Percentiles rank a stretch among this genome's conserved stretches.
phyloP scores from a whole-genome alignment of 1,284 basidiomycete genomes.

The Ustilago loliicola region DNA sequence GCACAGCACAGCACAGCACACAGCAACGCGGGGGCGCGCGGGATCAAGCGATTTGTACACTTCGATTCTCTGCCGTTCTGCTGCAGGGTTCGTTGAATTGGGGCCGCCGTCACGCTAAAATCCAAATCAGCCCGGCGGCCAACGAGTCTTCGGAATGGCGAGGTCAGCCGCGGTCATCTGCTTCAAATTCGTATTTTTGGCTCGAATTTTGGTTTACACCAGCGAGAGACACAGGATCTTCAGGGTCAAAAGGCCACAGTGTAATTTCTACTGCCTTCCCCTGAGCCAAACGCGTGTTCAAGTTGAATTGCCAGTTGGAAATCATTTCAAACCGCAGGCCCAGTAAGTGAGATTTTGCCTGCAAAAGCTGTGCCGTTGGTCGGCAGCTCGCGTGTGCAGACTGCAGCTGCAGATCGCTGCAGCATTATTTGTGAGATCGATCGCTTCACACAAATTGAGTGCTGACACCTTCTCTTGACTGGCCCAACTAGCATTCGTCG shows the following conservation, averaged over 20 bases:
- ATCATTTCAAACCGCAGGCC: neutral
- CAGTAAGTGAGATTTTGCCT: neutral
- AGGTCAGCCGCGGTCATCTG: slow-evolving; percentile 2
- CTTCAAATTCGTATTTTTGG: neutral
- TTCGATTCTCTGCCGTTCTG: neutral
- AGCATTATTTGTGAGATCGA: neutral
- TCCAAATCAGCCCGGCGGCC: neutral
- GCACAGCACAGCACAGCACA: slow-evolving; percentile 9
- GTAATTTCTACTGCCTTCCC: neutral
- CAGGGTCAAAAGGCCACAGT: neutral
- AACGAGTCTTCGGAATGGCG: slow-evolving; percentile 3
- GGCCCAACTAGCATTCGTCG: too few species aligned
- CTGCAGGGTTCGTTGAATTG: neutral
- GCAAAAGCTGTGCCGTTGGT: slow-evolving; percentile 6
- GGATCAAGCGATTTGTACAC: neutral
- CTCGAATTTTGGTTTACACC: neutral
- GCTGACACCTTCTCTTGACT: too few species aligned
- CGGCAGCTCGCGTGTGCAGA: slow-evolving; percentile 9
- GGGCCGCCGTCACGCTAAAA: slow-evolving; percentile 4
- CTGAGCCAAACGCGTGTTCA: neutral
- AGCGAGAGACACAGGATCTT: neutral
- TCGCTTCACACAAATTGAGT: neutral
- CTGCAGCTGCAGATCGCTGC: neutral
- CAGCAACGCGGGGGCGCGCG: neutral
- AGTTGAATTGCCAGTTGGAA: neutral